Evolutionary conservation across 495 filamentous ascomycete genomes (phyloP).

Genomic region (Jackrogersella multiformis): DNA sequence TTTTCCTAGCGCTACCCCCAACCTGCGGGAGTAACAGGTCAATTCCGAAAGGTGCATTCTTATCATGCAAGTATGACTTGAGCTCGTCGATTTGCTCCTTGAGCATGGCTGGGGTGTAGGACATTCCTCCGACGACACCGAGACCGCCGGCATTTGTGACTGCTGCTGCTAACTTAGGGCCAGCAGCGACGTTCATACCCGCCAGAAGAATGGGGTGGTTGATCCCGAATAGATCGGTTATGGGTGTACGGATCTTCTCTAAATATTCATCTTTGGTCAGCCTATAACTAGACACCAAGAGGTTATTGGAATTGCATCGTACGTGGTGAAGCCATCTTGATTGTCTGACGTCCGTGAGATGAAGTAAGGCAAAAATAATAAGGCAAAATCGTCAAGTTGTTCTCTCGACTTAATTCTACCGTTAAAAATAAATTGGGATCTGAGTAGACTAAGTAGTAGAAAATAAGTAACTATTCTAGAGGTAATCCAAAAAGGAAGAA

Average conservation of each 20-base stretch:
- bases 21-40: constrained; percentile 95
- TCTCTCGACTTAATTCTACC: background rate
- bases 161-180: constrained; percentile 94
- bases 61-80: constrained; percentile 87
- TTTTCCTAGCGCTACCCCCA: constrained; percentile 91
- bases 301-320: constrained; percentile 49
- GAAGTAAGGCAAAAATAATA: background rate
- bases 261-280: constrained; percentile 22
- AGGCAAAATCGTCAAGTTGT: background rate
- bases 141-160: constrained; percentile 97
- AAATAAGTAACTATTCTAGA: constrained; percentile 9
- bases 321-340: constrained; percentile 85
- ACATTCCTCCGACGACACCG: constrained; percentile 95
- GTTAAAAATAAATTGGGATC: background rate
- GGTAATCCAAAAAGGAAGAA: constrained; percentile 3
- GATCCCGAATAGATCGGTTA: constrained; percentile 96
- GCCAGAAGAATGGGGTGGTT: constrained; percentile 95
- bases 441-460: constrained; percentile 34
- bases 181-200: constrained; percentile 99
- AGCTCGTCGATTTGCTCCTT: constrained; percentile 93
- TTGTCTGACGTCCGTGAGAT: constrained; percentile 10
- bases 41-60: constrained; percentile 98
- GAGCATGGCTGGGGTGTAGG: constrained; percentile 97
- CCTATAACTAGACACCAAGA: background rate
- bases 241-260: constrained; percentile 87